Conservation (phyloP, 495 filamentous ascomycete species). For the Rusavskia elegans region DNA sequence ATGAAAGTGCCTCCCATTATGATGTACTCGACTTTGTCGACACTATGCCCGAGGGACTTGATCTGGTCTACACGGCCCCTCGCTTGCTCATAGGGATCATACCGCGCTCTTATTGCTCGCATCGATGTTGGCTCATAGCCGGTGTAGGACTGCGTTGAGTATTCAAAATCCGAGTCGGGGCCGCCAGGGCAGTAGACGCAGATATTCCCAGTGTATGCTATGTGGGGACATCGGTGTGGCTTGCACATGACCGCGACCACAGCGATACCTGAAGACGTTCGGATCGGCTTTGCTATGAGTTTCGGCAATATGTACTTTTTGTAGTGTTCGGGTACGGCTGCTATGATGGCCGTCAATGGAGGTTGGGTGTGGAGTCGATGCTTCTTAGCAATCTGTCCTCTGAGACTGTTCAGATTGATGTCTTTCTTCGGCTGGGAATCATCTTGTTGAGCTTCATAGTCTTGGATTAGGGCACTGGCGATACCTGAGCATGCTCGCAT, state of each 20-base stretch:
- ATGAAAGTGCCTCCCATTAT: slow-evolving; percentile 99
- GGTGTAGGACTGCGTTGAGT: slow-evolving; percentile 95
- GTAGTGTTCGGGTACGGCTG: slow-evolving; percentile 93
- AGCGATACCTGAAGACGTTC: slow-evolving; percentile 93
- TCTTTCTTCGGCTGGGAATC: slow-evolving; percentile 58
- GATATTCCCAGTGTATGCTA: slow-evolving; percentile 95
- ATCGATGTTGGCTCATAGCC: slow-evolving; percentile 97
- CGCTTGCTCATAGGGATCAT: slow-evolving; percentile 96
- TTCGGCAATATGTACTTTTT: slow-evolving; percentile 98
- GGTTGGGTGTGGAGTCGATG: slow-evolving; percentile 72
- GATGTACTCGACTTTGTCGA: slow-evolving; percentile 98
- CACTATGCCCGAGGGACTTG: slow-evolving; percentile 83
- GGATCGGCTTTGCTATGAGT: slow-evolving; percentile 88
- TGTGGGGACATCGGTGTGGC: slow-evolving; percentile 92
- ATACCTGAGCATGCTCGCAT: slow-evolving; percentile 91
- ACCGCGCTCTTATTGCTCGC: slow-evolving; percentile 92
- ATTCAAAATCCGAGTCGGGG: slow-evolving; percentile 95
- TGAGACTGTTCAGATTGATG: slow-evolving; percentile 81
- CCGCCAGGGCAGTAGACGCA: slow-evolving; percentile 98
- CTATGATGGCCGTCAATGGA: slow-evolving; percentile 90
- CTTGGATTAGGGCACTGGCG: slow-evolving; percentile 80
- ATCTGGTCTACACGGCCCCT: slow-evolving; percentile 92
- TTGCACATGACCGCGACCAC: slow-evolving; percentile 99
- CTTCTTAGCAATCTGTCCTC: slow-evolving; percentile 81
- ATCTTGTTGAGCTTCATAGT: slow-evolving; percentile 66